Base-by-base conservation (phyloP, 163 green algal genomes). In the Scenedesmus sp. region DNA sequence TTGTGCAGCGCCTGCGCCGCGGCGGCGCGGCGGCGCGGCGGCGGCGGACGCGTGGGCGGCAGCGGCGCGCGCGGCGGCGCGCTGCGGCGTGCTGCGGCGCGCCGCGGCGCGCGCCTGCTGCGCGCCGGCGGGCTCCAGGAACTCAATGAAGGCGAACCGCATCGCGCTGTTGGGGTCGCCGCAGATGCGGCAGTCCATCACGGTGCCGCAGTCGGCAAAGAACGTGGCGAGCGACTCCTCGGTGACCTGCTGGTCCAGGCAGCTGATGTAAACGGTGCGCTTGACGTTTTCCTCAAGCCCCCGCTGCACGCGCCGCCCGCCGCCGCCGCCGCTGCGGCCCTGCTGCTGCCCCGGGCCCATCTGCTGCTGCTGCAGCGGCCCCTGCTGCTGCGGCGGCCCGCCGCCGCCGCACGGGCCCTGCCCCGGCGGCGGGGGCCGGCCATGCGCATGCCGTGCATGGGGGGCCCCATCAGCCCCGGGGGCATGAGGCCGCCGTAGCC, bases 101-200 rank as follows among this genome's bases (percentile, higher is more conserved):
- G 36, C 15, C 39, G 54, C 60, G 22, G 20, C 18, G n/a, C 85
- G 28, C 78, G 87, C 85, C 85, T 86, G 80, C 36, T 81, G 64
- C n/a, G 89, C 94, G 3, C 63, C 81, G 24, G 87, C 86, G 63
- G 94, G 84, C 7, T 89, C 82, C 24, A 69, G 24, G 63, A 99
- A 99, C 87, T 99, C 96, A 26, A 99, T 93, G 82, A 99, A 99
- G 0, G 94, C 96, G 84, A 99, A 99, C 47, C 95, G 84, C 86
- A 98, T 94, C 33, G 89, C 87, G 31, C 78, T 92, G 84, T 98
- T 98, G 42, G 94, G 91, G 83, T 99, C 96, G 24, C 96, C 94
- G 72, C 96, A 99, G 22, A 99, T 89, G 17, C 96, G 89, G 85
- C 95, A 98, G 79, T 99, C 96, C 53, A 97, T 84, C 10, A 98